Evolutionary conservation across 2,329 filamentous ascomycete genomes (phyloP).

Genomic region (Akanthomyces dipterigenus): DNA sequence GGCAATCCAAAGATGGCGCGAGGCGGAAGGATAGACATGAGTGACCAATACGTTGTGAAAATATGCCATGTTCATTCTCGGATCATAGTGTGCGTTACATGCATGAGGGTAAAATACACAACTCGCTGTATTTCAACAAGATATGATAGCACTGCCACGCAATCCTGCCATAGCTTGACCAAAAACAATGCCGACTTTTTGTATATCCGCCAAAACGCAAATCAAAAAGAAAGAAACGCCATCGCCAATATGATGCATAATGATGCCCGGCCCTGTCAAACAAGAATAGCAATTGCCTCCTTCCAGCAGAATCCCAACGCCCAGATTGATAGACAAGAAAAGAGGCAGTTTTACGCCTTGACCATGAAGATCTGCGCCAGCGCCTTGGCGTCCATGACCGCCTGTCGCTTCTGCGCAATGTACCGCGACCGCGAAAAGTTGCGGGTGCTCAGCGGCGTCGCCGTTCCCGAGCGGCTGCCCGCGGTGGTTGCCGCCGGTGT

Average conservation of each 20-base stretch:
- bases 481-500: slow-evolving; percentile 30
- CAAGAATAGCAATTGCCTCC: not conserved
- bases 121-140: not conserved
- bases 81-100: too few relatives aligned
- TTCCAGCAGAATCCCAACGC: not conserved
- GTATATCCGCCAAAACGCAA: not conserved
- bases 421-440: slow-evolving; percentile 73
- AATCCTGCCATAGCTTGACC: not conserved
- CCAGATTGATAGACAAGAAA: not conserved
- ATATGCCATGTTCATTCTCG: not conserved
- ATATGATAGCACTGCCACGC: not conserved
- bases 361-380: slow-evolving; percentile 81
- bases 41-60: not conserved
- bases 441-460: slow-evolving; percentile 47
- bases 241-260: not conserved
- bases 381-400: slow-evolving; percentile 72
- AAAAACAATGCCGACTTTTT: not conserved
- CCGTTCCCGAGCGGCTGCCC: slow-evolving; percentile 36
- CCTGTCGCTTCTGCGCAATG: slow-evolving; percentile 82
- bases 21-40: not conserved
- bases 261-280: not conserved
- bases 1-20: not conserved
- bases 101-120: not conserved
- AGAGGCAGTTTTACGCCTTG: slow-evolving; percentile 33
- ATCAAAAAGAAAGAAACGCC: not conserved